These are phyloP conservation scores for Pinus tabuliformis DNA, from an alignment of 75 land plant species.

Conservation along the genomic window DNA sequence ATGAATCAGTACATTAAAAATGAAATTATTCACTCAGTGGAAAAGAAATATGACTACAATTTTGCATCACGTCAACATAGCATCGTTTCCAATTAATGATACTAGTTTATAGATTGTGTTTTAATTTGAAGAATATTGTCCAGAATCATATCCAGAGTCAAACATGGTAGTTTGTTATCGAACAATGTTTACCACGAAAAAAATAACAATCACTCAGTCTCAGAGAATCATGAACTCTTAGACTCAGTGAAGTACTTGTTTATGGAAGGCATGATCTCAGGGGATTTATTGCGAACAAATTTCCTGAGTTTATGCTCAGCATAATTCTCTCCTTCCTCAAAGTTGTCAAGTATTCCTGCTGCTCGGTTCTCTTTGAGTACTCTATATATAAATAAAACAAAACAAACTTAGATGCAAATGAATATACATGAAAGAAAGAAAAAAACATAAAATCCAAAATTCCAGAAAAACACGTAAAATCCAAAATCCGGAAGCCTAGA, in stretches of 20 bases:
- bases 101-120: no score
- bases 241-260: slow-evolving; percentile 50
- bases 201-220: not conserved
- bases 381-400: slow-evolving; percentile 21
- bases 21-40: no score
- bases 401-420: not conserved
- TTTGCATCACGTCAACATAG: no score
- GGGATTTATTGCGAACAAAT: slow-evolving; percentile 50
- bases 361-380: slow-evolving; percentile 52
- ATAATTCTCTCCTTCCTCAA: slow-evolving; percentile 76
- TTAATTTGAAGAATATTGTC: no score
- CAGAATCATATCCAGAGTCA: not conserved
- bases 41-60: no score
- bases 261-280: slow-evolving; percentile 57
- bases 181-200: not conserved
- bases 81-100: no score
- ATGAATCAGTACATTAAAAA: no score
- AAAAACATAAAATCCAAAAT: not conserved
- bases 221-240: slow-evolving; percentile 12
- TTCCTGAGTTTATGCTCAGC: slow-evolving; percentile 59
- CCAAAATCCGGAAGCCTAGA: not conserved
- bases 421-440: not conserved
- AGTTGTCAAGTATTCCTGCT: slow-evolving; percentile 59
- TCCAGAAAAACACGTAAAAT: no score
- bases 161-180: not conserved